Evolutionary conservation across 164 flowering plant genomes (phyloP), one percentile per base, ranked within the genome.

Genomic region (Saururus chinensis): DNA sequence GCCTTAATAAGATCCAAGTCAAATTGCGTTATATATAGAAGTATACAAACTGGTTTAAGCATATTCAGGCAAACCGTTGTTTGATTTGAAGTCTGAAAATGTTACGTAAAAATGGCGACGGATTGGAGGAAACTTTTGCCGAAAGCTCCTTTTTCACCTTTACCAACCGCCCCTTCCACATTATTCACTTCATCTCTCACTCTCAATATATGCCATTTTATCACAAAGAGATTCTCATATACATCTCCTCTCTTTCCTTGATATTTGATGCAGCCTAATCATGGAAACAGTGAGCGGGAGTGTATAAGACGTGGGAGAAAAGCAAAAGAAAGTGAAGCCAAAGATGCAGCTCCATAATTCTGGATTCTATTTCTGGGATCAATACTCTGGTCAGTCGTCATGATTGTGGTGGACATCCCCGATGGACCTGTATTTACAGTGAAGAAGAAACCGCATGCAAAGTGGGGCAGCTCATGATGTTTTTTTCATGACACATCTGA

Each of bases 81-180:
- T 14, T 4, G 17, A 14, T 42, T 53, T n/a, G 9, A 7, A 53
- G 9, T 1, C 9, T 53, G 16, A 10, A 53, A 53, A 19, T 4
- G 7, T 19, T 49, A 14, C n/a, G 57, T 54, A 54, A 24, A 55
- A 56, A 23, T 26, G 25, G 60, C 40, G 10, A 35, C 7, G 45
- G 45, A 57, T 25, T 4, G 60, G 20, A 1, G 24, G 10, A 21
- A 22, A 53, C 37, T 57, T 57, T 57, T 30, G 60, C 60, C 60
- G 60, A 57, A 57, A 57, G 60, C 60, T 37, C 60, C 60, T 37
- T 57, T 57, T 35, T 35, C 60, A 57, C 40, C 45, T 57, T 57
- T 30, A 17, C 45, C 60, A 57, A 57, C 60, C 60, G 60, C 45
- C 60, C 45, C 5, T 30, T n/a, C 19, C 20, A 19, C n/a, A 22